These are phyloP conservation scores for Xylariaceae sp. DNA, from an alignment of 2,329 filamentous ascomycete species.

Conservation along the genomic window DNA sequence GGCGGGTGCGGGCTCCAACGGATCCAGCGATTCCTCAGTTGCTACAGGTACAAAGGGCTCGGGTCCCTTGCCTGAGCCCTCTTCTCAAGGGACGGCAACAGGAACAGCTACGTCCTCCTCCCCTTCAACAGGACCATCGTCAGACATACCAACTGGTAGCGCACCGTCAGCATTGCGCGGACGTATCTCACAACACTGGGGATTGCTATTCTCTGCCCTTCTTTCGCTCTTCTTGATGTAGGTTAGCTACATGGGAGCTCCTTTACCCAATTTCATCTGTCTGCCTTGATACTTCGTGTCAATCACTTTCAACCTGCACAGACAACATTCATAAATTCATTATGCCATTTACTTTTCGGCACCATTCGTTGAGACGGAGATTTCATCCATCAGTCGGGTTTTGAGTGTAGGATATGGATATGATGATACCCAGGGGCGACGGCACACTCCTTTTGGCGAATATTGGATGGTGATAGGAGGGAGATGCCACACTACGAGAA, in stretches of 20 bases:
- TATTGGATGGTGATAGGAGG: background rate
- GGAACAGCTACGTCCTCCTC: background rate
- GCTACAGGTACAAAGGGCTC: background rate
- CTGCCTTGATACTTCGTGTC: conserved; percentile 9
- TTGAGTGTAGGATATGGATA: background rate
- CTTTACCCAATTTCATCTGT: background rate
- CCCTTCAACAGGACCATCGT: background rate
- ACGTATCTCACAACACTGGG: conserved; percentile 1
- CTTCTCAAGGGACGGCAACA: conserved; percentile 8
- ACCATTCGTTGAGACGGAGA: background rate
- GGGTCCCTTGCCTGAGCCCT: background rate
- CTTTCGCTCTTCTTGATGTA: conserved; percentile 27
- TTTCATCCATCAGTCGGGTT: background rate
- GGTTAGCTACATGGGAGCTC: background rate
- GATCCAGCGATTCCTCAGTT: background rate
- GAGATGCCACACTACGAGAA: background rate
- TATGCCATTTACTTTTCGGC: background rate
- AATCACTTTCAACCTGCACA: conserved; percentile 11
- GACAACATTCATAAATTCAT: conserved; percentile 1
- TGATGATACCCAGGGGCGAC: conserved; percentile 16
- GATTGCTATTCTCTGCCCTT: conserved; percentile 23
- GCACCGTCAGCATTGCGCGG: conserved; percentile 14
- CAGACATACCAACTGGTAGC: conserved; percentile 19
- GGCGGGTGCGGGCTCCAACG: background rate
- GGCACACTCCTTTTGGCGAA: conserved; percentile 16